A percentile compares a stretch with the other conserved stretches of the same genome.
Evolutionary conservation across 345 rosid genomes (phyloP).

Genomic region (Populus simonii): DNA sequence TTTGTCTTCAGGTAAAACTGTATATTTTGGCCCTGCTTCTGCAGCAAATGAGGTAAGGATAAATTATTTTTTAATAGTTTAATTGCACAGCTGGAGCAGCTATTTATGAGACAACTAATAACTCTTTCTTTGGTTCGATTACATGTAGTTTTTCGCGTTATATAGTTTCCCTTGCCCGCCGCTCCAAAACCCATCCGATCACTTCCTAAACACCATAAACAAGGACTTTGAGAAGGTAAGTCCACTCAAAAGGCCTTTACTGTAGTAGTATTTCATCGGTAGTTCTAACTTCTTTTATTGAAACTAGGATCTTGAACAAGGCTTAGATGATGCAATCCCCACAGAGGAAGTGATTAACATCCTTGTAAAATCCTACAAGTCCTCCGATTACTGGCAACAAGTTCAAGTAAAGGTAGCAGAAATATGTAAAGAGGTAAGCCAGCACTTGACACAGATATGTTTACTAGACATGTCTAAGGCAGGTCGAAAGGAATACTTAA

Average conservation of each 20-base stretch:
- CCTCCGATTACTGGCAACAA: conserved; percentile 31
- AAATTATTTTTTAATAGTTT: neutral
- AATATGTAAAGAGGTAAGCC: conserved; percentile 31
- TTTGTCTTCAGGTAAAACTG: conserved; percentile 20
- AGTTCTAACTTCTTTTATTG: too few species aligned
- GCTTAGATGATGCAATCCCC: conserved; percentile 19
- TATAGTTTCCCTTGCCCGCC: conserved; percentile 48
- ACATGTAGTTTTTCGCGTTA: conserved; percentile 41
- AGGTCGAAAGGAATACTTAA: too few species aligned
- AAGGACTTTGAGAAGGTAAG: conserved; percentile 43
- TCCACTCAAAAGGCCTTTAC: neutral
- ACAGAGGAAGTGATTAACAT: conserved; percentile 40
- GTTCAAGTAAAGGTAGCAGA: conserved; percentile 26
- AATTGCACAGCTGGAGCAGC: too few species aligned
- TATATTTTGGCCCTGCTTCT: conserved; percentile 24
- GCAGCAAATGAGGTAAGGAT: conserved; percentile 18
- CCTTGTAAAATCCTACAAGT: conserved; percentile 36
- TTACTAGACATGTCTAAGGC: too few species aligned
- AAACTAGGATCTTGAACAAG: conserved; percentile 43
- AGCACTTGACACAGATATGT: too few species aligned
- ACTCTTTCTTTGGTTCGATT: neutral
- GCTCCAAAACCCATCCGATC: conserved; percentile 47
- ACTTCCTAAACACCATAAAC: conserved; percentile 45
- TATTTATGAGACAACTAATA: neutral
- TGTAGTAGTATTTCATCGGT: too few species aligned